phyloP scores from a whole-genome alignment of 768 basidiomycete genomes.

The Russula dissimulans region DNA sequence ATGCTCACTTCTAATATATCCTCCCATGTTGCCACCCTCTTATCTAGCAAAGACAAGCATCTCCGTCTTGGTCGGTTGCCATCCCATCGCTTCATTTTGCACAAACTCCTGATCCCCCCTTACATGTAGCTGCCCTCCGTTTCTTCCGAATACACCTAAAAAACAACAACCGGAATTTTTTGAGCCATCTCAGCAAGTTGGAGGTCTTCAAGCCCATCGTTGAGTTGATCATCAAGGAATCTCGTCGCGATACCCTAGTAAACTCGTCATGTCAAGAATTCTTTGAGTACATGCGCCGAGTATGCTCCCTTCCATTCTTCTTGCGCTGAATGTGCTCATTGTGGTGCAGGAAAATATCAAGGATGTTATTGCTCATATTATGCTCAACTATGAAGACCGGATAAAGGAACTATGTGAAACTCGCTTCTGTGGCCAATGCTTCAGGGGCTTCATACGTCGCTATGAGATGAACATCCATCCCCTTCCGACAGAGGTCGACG shows the following conservation, averaged over 20 bases:
- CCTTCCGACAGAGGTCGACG: slow-evolving; percentile 43
- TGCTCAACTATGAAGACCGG: slow-evolving; percentile 62
- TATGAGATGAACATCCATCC: slow-evolving; percentile 94
- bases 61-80: slow-evolving; percentile 70
- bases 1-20: slow-evolving; percentile 75
- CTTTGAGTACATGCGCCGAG: slow-evolving; percentile 85
- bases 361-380: slow-evolving; percentile 72
- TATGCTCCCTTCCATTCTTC: slow-evolving; percentile 29
- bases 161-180: slow-evolving; percentile 69
- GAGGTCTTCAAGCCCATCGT: slow-evolving; percentile 79
- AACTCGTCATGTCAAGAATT: slow-evolving; percentile 94
- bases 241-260: slow-evolving; percentile 81
- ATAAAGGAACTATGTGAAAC: slow-evolving; percentile 56
- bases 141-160: slow-evolving; percentile 83
- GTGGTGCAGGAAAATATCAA: slow-evolving; percentile 72
- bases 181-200: slow-evolving; percentile 70
- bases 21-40: slow-evolving; percentile 61
- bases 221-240: slow-evolving; percentile 75
- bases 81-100: slow-evolving; percentile 12
- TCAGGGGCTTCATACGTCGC: slow-evolving; percentile 61
- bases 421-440: slow-evolving; percentile 54
- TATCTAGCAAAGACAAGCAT: slow-evolving; percentile 83
- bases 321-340: slow-evolving; percentile 8
- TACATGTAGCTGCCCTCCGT: slow-evolving; percentile 69
- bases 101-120: not conserved